Base-by-base conservation (phyloP, 2,329 filamentous ascomycete genomes). In the Tolypocladium amazonense region DNA sequence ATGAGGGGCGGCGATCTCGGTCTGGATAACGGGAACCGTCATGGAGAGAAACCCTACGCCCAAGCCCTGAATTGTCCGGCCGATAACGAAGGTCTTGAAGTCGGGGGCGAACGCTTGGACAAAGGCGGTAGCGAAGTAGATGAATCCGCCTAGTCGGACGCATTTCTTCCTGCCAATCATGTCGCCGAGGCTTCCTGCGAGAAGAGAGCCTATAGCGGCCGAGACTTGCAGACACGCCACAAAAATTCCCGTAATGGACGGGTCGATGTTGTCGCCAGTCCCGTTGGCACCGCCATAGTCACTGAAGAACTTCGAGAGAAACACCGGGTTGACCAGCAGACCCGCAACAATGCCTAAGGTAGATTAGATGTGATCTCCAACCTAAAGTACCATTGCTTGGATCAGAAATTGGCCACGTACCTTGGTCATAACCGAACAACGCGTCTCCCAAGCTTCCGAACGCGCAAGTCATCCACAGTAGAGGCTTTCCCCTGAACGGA, bases 111-210 rank as follows among this genome's bases (percentile, higher is more conserved):
- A 63, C 4, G 57, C 57, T 56, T 63, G 62, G 18, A 63, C 58
- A 38, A 63, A 63, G 39, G 62, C 62, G n/a, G 60, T 62, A n/a
- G 58, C 53, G 50, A 63, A 59, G 60, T 63, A 63, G 47, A 63
- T 62, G 58, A 63, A 60, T 6, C 58, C 62, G 3, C 62, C 62
- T 4, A 63, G 23, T 6, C 62, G 58, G 23, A 63, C 62, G 12
- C 58, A 62, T 38, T 55, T 63, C 56, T 62, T 63, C 27, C 62
- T 57, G 33, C 62, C 62, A 18, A 63, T 58, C 58, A 62, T 60
- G 47, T 63, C 62, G 23, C 62, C 62, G 15, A 63, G 43, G 33
- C 18, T 43, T 41, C 60, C 60, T 8, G 62, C 53, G 7, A 63
- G 27, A 23, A 63, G 43, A 15, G 62, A 58, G 18, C 62, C 62